Conservation (phyloP, 305 asterid species). For the Rubia occidens region DNA sequence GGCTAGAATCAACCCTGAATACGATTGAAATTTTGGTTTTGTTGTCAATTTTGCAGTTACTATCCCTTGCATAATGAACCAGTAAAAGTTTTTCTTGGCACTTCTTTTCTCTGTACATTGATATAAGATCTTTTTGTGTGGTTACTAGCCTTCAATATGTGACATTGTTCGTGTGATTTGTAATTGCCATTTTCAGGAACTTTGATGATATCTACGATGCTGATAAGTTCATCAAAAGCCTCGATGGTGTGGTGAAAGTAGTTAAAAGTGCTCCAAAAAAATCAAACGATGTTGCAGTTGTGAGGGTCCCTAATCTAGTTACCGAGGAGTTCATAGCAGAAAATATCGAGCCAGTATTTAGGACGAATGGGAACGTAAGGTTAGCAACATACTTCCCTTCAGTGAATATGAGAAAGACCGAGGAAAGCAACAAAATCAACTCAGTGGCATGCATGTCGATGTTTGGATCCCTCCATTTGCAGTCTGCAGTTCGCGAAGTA, state of each 20-base stretch:
- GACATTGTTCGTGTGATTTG: background rate
- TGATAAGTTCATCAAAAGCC: slow-evolving; percentile 29
- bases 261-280: slow-evolving; percentile 48
- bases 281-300: slow-evolving; percentile 55
- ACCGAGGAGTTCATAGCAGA: slow-evolving; percentile 64
- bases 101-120: too few species aligned
- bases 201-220: slow-evolving; percentile 37
- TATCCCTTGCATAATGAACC: too few species aligned
- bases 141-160: too few species aligned
- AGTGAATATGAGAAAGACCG: slow-evolving; percentile 67
- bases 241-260: slow-evolving; percentile 76
- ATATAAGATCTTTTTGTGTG: too few species aligned
- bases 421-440: slow-evolving; percentile 34
- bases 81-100: too few species aligned
- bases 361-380: slow-evolving; percentile 66
- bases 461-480: slow-evolving; percentile 81
- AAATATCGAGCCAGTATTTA: slow-evolving; percentile 61
- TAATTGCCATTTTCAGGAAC: slow-evolving; percentile 25
- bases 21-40: background rate
- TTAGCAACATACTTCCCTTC: slow-evolving; percentile 84
- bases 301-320: slow-evolving; percentile 81
- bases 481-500: slow-evolving; percentile 65
- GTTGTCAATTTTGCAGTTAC: background rate
- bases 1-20: background rate
- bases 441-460: slow-evolving; percentile 76